Evolutionary conservation across 2,329 filamentous ascomycete species (phyloP).

Genomic region (Cordyceps javanica): DNA sequence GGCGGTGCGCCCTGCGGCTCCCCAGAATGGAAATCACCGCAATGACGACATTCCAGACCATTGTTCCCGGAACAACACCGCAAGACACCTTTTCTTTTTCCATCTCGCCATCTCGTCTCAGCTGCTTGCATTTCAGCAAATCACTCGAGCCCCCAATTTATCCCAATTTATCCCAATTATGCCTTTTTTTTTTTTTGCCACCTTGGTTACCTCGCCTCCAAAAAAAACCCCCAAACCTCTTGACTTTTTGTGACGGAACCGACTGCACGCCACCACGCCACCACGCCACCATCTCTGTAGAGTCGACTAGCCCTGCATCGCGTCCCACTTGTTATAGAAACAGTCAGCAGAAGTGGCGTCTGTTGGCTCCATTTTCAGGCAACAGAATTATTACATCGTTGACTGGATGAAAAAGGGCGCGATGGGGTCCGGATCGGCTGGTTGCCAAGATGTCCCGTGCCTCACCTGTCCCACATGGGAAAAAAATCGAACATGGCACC

Average conservation of each 20-base stretch:
- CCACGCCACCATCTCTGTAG: constrained; percentile 2
- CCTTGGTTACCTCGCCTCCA: too few relatives aligned
- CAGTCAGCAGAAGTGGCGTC: background rate
- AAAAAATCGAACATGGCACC: too few relatives aligned
- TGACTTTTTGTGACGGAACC: too few relatives aligned
- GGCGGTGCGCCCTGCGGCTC: background rate
- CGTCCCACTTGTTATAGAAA: background rate
- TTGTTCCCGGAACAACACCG: background rate
- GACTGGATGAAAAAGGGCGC: background rate
- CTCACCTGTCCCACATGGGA: too few relatives aligned
- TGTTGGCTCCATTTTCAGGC: background rate
- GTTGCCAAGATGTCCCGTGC: too few relatives aligned
- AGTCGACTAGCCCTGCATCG: background rate
- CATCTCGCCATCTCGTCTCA: constrained; percentile 1
- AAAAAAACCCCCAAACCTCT: too few relatives aligned
- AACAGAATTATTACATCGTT: background rate
- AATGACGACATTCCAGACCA: background rate
- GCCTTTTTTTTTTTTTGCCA: too few relatives aligned
- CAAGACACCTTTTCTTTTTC: background rate
- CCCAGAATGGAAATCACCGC: background rate
- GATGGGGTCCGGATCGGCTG: background rate
- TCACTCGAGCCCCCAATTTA: too few relatives aligned
- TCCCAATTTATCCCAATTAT: too few relatives aligned
- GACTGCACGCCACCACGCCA: background rate
- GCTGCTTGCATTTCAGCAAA: background rate